Conservation (phyloP, 768 basidiomycete species). For the Pluteus cervinus region DNA sequence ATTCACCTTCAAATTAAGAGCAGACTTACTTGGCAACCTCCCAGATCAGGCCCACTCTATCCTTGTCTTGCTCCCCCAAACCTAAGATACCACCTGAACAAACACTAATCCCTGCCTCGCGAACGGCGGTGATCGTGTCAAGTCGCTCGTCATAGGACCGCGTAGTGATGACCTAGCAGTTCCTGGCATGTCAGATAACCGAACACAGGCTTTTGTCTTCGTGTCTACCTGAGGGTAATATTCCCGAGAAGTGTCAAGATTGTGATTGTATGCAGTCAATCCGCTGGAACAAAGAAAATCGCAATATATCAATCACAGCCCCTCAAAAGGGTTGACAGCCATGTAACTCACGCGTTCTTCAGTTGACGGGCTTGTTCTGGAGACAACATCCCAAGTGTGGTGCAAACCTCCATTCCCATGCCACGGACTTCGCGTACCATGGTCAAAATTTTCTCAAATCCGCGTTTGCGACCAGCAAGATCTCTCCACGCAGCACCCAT, state of each 20-base stretch:
- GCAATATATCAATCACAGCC: conserved; percentile 6
- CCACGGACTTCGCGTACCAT: conserved; percentile 90
- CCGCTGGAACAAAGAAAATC: conserved; percentile 43
- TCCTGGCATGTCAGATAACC: conserved; percentile 2
- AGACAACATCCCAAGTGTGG: conserved; percentile 94
- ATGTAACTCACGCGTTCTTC: conserved; percentile 90
- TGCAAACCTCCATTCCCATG: conserved; percentile 99
- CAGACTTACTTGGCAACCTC: conserved; percentile 79
- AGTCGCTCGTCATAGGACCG: conserved; percentile 92
- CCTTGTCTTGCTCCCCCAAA: conserved; percentile 84
- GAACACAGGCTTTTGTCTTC: not conserved
- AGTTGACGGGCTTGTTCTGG: conserved; percentile 89
- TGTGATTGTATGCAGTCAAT: conserved; percentile 97
- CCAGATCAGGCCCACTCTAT: conserved; percentile 90
- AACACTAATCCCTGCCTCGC: conserved; percentile 93
- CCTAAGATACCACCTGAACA: conserved; percentile 97
- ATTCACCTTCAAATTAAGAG: conserved; percentile 3
- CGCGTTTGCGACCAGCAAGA: conserved; percentile 84
- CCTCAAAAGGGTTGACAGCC: conserved; percentile 1
- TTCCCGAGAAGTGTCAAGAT: conserved; percentile 96
- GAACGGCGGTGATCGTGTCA: conserved; percentile 83
- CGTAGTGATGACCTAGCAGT: conserved; percentile 85
- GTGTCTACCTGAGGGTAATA: conserved; percentile 80
- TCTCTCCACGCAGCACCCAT: conserved; percentile 99
- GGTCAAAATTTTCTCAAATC: conserved; percentile 86